These are phyloP conservation scores for Tylopilus balloui DNA, from an alignment of 768 basidiomycete species.

Conservation along the genomic window DNA sequence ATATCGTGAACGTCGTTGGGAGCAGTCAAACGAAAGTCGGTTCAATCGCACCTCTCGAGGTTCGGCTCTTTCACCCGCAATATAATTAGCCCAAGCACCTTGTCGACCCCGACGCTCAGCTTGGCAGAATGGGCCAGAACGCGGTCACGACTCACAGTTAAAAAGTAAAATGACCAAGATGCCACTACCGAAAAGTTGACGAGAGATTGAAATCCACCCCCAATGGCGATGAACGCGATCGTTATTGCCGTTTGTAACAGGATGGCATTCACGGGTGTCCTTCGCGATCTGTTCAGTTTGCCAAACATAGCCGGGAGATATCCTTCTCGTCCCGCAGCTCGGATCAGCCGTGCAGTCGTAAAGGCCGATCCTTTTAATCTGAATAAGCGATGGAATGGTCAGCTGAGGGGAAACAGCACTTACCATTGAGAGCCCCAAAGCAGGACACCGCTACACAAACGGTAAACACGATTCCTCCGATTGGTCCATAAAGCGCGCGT, in stretches of 20 bases:
- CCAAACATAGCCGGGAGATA: constrained; percentile 86
- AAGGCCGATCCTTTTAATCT: constrained; percentile 54
- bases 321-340: constrained; percentile 81
- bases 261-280: constrained; percentile 88
- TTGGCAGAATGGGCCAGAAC: neutral
- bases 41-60: constrained; percentile 58
- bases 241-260: constrained; percentile 74
- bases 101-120: constrained; percentile 2
- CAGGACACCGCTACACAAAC: constrained; percentile 91
- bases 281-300: constrained; percentile 62
- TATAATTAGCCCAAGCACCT: constrained; percentile 87
- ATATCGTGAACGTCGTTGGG: neutral
- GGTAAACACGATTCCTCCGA: constrained; percentile 87
- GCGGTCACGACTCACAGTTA: constrained; percentile 53
- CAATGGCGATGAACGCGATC: constrained; percentile 72
- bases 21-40: neutral
- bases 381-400: constrained; percentile 1
- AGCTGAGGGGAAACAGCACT: constrained; percentile 9
- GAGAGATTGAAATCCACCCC: constrained; percentile 84
- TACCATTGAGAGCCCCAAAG: constrained; percentile 91
- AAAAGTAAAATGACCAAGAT: constrained; percentile 83
- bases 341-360: constrained; percentile 81
- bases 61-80: constrained; percentile 87
- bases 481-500: constrained; percentile 73
- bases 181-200: constrained; percentile 89